Percentiles rank a stretch among this genome's conserved stretches.
Evolutionary conservation across 768 basidiomycete genomes (phyloP).

Genomic region (Mycena filopes): DNA sequence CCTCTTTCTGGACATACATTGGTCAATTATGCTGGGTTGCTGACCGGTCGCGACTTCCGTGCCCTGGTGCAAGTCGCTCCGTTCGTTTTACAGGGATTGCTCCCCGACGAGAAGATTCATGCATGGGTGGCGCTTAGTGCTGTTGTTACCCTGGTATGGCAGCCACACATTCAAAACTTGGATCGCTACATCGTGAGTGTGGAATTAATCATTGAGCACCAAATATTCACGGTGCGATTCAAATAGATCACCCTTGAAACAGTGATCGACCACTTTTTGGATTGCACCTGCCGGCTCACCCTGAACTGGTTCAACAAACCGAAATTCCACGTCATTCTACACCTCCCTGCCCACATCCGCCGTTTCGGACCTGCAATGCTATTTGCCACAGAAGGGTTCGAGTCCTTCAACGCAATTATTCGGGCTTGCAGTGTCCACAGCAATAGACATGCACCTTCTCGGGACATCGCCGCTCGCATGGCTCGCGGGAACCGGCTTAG

Average conservation of each 20-base stretch:
- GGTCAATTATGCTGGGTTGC: slow-evolving; percentile 51
- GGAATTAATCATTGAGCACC: too few relatives aligned
- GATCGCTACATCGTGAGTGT: slow-evolving; percentile 45
- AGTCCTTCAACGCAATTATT: slow-evolving; percentile 51
- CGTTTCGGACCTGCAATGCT: slow-evolving; percentile 55
- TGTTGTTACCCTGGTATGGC: slow-evolving; percentile 51
- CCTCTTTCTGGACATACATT: too few relatives aligned
- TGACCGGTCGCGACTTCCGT: slow-evolving; percentile 49
- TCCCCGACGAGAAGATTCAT: slow-evolving; percentile 38
- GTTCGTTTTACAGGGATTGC: slow-evolving; percentile 50
- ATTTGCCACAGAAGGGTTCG: slow-evolving; percentile 55
- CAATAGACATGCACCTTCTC: slow-evolving; percentile 44
- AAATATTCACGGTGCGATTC: neutral
- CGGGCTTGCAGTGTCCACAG: slow-evolving; percentile 36
- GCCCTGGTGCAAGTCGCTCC: slow-evolving; percentile 48
- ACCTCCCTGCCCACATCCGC: slow-evolving; percentile 48
- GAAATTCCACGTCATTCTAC: slow-evolving; percentile 55
- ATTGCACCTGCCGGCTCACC: slow-evolving; percentile 41
- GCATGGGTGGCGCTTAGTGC: slow-evolving; percentile 48
- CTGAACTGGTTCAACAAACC: slow-evolving; percentile 53
- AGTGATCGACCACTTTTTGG: slow-evolving; percentile 50
- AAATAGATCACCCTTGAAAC: slow-evolving; percentile 26
- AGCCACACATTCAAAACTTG: slow-evolving; percentile 50
- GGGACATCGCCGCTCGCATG: slow-evolving; percentile 34
- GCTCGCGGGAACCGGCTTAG: slow-evolving; percentile 33